Conservation (phyloP, 345 rosid genomes). For the Pugionium cornutum region DNA sequence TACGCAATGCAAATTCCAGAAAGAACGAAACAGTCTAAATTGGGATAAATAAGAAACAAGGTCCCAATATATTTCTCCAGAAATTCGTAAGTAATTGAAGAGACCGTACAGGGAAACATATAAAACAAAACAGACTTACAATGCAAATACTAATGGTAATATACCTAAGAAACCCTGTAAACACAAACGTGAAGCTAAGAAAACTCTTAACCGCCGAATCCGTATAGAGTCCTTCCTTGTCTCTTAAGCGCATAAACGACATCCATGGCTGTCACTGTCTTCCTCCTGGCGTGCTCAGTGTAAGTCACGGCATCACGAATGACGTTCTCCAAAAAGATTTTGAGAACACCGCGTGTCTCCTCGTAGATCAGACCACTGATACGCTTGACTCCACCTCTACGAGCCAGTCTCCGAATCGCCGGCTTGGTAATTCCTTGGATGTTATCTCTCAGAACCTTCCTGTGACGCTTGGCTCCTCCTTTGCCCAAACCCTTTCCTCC, state of each 20-base stretch:
- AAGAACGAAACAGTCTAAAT: not conserved
- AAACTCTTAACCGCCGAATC: constrained; percentile 34
- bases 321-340: too few relatives aligned
- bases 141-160: not conserved
- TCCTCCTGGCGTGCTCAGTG: constrained; percentile 45
- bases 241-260: constrained; percentile 50
- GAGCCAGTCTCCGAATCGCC: constrained; percentile 41
- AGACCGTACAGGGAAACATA: not conserved
- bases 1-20: not conserved
- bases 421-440: not conserved
- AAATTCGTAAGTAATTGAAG: not conserved
- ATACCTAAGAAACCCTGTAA: not conserved
- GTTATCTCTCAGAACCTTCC: constrained; percentile 45
- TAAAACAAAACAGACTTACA: not conserved
- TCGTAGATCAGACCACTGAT: constrained; percentile 49
- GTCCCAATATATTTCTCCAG: not conserved
- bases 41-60: not conserved
- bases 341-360: too few relatives aligned
- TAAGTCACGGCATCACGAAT: too few relatives aligned
- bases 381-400: constrained; percentile 55
- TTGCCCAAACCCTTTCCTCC: constrained; percentile 46
- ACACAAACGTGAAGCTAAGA: not conserved
- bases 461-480: constrained; percentile 48
- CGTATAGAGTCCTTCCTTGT: constrained; percentile 41
- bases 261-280: constrained; percentile 54